These are phyloP conservation scores for Blastocystis sp. DNA, from an alignment of 352 stramenopile species.

Conservation along the genomic window DNA sequence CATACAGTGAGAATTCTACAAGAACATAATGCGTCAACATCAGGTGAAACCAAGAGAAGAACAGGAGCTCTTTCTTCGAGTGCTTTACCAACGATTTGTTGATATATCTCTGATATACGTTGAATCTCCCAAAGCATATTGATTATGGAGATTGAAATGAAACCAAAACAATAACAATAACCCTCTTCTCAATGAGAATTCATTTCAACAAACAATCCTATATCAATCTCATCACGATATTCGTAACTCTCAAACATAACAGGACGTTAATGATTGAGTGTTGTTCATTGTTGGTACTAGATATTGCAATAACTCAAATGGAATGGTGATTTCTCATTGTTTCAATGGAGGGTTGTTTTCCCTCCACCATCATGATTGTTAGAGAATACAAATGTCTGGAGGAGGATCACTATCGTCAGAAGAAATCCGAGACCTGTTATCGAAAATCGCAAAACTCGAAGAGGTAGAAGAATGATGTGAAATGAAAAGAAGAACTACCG, in stretches of 20 bases:
- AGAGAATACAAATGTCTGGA: background rate
- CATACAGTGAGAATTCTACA: conserved; percentile 41
- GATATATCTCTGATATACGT: background rate
- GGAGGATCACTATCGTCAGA: background rate
- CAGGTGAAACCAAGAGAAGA: conserved; percentile 9
- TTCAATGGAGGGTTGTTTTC: background rate
- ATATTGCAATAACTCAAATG: background rate
- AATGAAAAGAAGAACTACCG: conserved; percentile 16
- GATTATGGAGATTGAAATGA: background rate
- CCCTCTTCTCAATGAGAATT: background rate
- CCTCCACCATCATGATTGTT: background rate
- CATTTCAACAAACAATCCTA: background rate
- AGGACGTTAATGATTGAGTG: conserved; percentile 50
- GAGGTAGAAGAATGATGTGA: background rate
- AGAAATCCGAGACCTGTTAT: conserved; percentile 35
- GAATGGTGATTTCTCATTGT: background rate
- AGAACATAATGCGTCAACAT: conserved; percentile 32
- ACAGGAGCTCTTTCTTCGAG: background rate
- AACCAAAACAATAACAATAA: background rate
- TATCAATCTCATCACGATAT: background rate
- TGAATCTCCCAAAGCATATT: background rate
- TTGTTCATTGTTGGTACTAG: background rate
- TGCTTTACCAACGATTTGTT: background rate
- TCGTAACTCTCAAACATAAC: background rate
- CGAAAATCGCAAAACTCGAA: conserved; percentile 32